These are phyloP conservation scores for Tephrocybe rancida DNA, from an alignment of 768 basidiomycete genomes.

Conservation along the genomic window DNA sequence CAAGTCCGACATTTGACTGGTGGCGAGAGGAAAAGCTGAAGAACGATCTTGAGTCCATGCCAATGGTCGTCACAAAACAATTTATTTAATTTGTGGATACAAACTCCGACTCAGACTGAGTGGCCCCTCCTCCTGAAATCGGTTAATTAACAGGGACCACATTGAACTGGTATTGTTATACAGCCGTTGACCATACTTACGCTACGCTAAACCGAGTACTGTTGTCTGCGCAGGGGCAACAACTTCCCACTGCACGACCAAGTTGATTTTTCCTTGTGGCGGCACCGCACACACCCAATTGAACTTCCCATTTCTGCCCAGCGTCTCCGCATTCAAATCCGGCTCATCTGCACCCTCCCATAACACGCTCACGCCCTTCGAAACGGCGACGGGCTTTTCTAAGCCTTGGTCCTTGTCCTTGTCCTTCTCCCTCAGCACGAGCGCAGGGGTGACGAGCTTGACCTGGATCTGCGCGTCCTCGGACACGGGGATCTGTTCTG, in stretches of 20 bases:
- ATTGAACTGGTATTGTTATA: no score
- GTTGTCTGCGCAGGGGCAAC: neutral
- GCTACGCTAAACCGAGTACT: neutral
- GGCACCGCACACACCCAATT: slow-evolving; percentile 24
- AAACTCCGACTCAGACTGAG: no score
- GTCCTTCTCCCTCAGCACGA: neutral
- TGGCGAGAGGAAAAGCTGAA: no score
- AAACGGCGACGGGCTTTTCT: slow-evolving; percentile 14
- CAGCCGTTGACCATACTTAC: no score
- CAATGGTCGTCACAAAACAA: no score
- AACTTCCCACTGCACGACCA: slow-evolving; percentile 24
- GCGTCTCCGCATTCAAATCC: slow-evolving; percentile 8
- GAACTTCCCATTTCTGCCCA: slow-evolving; percentile 20
- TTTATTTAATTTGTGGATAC: no score
- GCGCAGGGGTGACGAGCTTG: neutral
- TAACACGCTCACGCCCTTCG: no score
- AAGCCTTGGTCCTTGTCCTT: neutral
- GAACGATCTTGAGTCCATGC: no score
- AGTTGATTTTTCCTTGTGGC: slow-evolving; percentile 17
- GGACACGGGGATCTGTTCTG: slow-evolving; percentile 26
- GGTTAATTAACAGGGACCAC: no score
- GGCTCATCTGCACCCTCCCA: slow-evolving; percentile 26
- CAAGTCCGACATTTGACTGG: no score
- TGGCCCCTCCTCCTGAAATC: no score
- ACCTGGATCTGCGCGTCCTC: slow-evolving; percentile 16